phyloP scores from a whole-genome alignment of 2,329 filamentous ascomycete species.

The Pseudogymnoascus sp. region DNA sequence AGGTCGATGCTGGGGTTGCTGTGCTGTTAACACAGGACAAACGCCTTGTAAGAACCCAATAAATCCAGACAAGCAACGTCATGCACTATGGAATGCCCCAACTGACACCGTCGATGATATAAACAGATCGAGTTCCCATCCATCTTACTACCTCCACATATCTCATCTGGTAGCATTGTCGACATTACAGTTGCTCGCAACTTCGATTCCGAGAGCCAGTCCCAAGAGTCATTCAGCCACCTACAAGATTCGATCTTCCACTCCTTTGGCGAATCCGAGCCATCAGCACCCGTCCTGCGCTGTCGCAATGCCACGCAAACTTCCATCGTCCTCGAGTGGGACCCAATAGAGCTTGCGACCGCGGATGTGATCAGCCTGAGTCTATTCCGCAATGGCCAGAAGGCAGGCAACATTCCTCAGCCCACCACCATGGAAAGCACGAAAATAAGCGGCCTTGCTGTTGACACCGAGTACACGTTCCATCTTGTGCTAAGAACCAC shows the following conservation, averaged over 20 bases:
- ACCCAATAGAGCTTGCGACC: constrained; percentile 85
- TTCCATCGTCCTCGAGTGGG: constrained; percentile 97
- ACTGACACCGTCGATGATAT: constrained; percentile 20
- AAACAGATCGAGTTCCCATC: constrained; percentile 93
- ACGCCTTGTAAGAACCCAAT: constrained; percentile 59
- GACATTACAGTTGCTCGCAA: constrained; percentile 95
- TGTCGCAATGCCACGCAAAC: constrained; percentile 97
- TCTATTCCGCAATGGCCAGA: constrained; percentile 91
- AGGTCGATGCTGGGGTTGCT: constrained; percentile 96
- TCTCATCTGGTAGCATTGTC: constrained; percentile 92
- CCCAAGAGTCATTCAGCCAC: constrained; percentile 65
- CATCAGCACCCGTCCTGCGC: constrained; percentile 67
- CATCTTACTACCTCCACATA: constrained; percentile 89
- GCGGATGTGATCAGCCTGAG: constrained; percentile 83
- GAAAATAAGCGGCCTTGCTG: constrained; percentile 92
- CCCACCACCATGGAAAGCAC: constrained; percentile 84
- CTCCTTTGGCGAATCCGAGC: constrained; percentile 75
- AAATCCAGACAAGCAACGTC: neutral
- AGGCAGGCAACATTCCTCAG: constrained; percentile 88
- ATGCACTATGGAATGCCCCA: neutral
- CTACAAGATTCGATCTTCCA: constrained; percentile 85
- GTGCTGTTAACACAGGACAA: constrained; percentile 96
- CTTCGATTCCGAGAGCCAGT: constrained; percentile 62
- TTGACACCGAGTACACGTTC: constrained; percentile 94
- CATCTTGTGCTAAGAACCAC: constrained; percentile 85